These are phyloP conservation scores for Licmophora abbreviata DNA, from an alignment of 108 stramenopile species.

Conservation along the genomic window DNA sequence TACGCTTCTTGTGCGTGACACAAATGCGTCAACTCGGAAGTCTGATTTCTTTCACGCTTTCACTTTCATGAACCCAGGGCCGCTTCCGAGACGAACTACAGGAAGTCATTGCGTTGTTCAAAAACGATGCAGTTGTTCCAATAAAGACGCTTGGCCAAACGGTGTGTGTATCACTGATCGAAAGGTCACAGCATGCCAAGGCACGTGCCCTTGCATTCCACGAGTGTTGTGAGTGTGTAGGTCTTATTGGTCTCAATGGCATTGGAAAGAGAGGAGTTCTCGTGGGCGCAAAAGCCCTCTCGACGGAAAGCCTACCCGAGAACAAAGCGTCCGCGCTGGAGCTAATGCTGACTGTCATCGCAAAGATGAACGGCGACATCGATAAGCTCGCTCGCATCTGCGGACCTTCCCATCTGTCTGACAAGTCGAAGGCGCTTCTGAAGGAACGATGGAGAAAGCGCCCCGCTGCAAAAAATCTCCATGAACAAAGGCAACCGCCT, in stretches of 20 bases:
- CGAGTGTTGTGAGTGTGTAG: conserved; percentile 50
- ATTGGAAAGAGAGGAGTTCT: conserved; percentile 74
- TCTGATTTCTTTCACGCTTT: background rate
- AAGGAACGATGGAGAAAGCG: conserved; percentile 37
- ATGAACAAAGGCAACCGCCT: background rate
- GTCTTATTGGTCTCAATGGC: conserved; percentile 40
- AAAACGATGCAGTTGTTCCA: conserved; percentile 30
- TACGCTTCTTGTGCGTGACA: background rate
- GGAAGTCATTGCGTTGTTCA: conserved; percentile 36
- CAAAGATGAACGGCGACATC: conserved; percentile 62
- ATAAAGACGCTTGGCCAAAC: conserved; percentile 48
- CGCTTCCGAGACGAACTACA: conserved; percentile 49
- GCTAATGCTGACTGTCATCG: conserved; percentile 49
- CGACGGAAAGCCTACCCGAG: conserved; percentile 66
- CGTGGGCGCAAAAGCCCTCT: conserved; percentile 45
- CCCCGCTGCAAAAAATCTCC: background rate
- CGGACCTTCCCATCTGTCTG: conserved; percentile 34
- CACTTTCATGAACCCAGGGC: conserved; percentile 13
- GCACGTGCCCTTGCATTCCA: conserved; percentile 53
- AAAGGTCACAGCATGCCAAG: conserved; percentile 48
- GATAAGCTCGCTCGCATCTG: conserved; percentile 52
- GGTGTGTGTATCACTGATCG: conserved; percentile 63
- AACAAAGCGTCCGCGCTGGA: conserved; percentile 56
- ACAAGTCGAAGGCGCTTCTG: conserved; percentile 41
- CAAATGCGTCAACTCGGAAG: background rate